Base-by-base conservation (phyloP, 257 asterid species). In the Cinchona pubescens region DNA sequence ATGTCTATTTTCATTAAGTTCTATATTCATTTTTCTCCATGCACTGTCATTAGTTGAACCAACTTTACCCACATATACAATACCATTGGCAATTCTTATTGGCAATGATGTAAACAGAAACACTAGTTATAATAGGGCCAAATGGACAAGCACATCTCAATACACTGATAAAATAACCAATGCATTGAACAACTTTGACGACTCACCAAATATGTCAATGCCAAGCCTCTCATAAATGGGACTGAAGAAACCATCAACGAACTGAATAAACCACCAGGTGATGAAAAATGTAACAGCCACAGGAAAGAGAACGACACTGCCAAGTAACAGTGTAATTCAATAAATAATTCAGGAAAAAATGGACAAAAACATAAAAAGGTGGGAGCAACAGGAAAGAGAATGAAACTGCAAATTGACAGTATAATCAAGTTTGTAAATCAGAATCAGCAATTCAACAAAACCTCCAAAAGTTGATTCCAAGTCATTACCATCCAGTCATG, bases 241-340 rank as follows among this genome's bases (percentile, higher is more conserved):
- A 81, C 98, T 94, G 89, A 94, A 94, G 92, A 94, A 94, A 67
- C 97, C 96, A 84, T 92, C 99, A 80, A 92, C 91, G 85, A 92
- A 90, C 88, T 94, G 96, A 87, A 94, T 80, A 80, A 94, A 92
- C 99, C 99, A 94, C 98, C 97, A 92, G 8, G 99, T 90, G 82
- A 92, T 74, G 56, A 89, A 90, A 89, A 94, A 92, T 80, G 99
- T 92, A 76, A 94, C 95, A 80, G 99, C 97, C 75, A 94, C 97
- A 15, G 98, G 99, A 82, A 94, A 92, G 79, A 94, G 92, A 79
- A 92, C 99, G 23, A 90, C 92, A 74, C 97, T 94, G 95, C 87
- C 86, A 83, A 59, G 58, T 32, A 49, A 74, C 74, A 66, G 56
- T 32, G 80, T 69, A 75, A 74, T 67, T 34, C 35, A 42, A 74